Base-by-base conservation (phyloP, 2,329 filamentous ascomycete genomes). In the Massarina eburnea region DNA sequence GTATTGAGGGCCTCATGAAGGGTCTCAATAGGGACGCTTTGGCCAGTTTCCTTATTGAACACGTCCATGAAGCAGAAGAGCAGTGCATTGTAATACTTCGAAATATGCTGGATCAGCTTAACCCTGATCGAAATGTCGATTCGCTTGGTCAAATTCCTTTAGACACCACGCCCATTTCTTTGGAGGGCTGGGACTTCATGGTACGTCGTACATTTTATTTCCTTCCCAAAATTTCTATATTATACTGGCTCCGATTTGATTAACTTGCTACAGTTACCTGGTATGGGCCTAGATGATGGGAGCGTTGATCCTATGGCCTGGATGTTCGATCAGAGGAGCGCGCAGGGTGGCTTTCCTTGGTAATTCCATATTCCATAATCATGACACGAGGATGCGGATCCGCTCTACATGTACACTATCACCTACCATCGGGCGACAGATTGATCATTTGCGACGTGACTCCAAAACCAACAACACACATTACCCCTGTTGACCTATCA, bases 71-170 rank as follows among this genome's bases (percentile, higher is more conserved):
- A 6, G 57, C 55, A n/a, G 38, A 41, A 7, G 48, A 54, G 4
- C 29, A 18, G 12, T 61, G 57, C 18, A 14, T 62, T 20, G 46
- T 46, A 19, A 34, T 67, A 22, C 49, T 67, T 1, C 57, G 64
- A 29, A 45, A 39, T 2, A 43, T 59, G 43, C 30, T 45, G 12
- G 40, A 41, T 4, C 32, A 39, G 26, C 29, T 21, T 5, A 12
- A 43, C 14, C 14, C 38, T 6, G 30, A 43, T 8, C 35, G 38
- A 18, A 26, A 33, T 17, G 36, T 17, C 20, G 27, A n/a, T 36
- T 37, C 18, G 8, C 37, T 39, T 8, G 15, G 19, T 20, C 22
- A 37, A n/a, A 38, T 40, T 26, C 40, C 46, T 4, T 29, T 49
- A 7, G 38, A 43, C 10, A n/a, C 37, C 19, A 27, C 39, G 17